phyloP scores from a whole-genome alignment of 306 rosid species.

The Vicia sativa region DNA sequence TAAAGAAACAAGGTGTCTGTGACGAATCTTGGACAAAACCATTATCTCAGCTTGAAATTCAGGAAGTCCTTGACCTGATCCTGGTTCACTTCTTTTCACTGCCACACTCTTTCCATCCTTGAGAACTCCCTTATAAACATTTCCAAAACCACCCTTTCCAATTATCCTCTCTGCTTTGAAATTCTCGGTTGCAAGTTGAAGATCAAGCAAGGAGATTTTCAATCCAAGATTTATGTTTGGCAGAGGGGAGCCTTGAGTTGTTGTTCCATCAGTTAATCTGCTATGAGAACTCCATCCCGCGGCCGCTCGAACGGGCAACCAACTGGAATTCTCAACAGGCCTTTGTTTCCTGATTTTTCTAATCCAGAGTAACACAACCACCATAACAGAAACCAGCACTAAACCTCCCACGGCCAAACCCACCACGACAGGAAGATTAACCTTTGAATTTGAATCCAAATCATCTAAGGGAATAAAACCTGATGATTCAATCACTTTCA shows the following conservation, averaged over 20 bases:
- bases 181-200: constrained; percentile 48
- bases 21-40: constrained; percentile 62
- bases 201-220: constrained; percentile 45
- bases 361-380: constrained; percentile 5
- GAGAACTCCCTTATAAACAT: constrained; percentile 53
- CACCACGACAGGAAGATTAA: neutral
- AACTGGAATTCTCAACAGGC: constrained; percentile 23
- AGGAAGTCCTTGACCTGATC: constrained; percentile 52
- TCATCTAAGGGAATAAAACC: neutral
- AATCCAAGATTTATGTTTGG: constrained; percentile 45
- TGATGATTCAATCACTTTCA: constrained; percentile 34
- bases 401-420: constrained; percentile 35
- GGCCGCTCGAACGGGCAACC: constrained; percentile 20
- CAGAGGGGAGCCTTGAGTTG: constrained; percentile 40
- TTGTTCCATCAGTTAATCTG: constrained; percentile 36
- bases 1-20: constrained; percentile 57
- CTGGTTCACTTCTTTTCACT: constrained; percentile 55
- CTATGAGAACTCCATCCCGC: constrained; percentile 46
- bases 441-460: neutral
- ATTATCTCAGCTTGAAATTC: constrained; percentile 59
- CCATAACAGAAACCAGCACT: constrained; percentile 9
- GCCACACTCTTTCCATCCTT: constrained; percentile 48
- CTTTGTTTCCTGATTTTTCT: constrained; percentile 37
- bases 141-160: constrained; percentile 62
- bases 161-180: constrained; percentile 42